Conservation (phyloP, 2,329 filamentous ascomycete species). For the Neurospora sp. region DNA sequence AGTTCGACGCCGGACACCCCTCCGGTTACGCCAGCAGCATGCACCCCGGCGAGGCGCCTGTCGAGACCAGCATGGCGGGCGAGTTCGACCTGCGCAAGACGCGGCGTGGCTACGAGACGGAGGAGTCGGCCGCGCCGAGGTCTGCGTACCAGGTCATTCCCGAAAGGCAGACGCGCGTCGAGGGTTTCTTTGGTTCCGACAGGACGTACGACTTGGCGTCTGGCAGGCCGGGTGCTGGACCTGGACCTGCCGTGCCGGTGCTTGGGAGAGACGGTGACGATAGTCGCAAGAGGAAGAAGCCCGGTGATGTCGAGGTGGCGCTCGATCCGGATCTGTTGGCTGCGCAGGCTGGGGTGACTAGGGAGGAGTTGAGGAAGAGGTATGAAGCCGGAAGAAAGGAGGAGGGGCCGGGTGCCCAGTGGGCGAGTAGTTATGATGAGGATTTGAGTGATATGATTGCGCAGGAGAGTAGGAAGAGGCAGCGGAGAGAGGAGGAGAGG, state of each 20-base stretch:
- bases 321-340: constrained; percentile 77
- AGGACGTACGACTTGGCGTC: constrained; percentile 77
- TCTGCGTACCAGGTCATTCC: constrained; percentile 84
- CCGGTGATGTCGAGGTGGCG: constrained; percentile 86
- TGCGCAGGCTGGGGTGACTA: constrained; percentile 66
- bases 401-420: constrained; percentile 57
- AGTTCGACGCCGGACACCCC: constrained; percentile 53
- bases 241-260: constrained; percentile 43
- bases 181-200: constrained; percentile 95
- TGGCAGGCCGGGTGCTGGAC: constrained; percentile 28
- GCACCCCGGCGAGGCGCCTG: constrained; percentile 68
- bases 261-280: constrained; percentile 70
- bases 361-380: constrained; percentile 68
- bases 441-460: constrained; percentile 95
- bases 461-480: constrained; percentile 79
- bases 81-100: constrained; percentile 89
- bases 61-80: constrained; percentile 65
- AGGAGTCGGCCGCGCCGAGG: constrained; percentile 61
- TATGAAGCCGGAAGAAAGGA: constrained; percentile 65
- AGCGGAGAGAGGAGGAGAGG: constrained; percentile 79
- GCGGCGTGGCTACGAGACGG: constrained; percentile 76
- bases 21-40: constrained; percentile 71
- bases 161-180: constrained; percentile 73
- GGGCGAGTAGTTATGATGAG: constrained; percentile 58
- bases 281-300: constrained; percentile 81